Base-by-base conservation (phyloP, 371 early-diverging fungal genomes). In the Saksenaea vasiformis region DNA sequence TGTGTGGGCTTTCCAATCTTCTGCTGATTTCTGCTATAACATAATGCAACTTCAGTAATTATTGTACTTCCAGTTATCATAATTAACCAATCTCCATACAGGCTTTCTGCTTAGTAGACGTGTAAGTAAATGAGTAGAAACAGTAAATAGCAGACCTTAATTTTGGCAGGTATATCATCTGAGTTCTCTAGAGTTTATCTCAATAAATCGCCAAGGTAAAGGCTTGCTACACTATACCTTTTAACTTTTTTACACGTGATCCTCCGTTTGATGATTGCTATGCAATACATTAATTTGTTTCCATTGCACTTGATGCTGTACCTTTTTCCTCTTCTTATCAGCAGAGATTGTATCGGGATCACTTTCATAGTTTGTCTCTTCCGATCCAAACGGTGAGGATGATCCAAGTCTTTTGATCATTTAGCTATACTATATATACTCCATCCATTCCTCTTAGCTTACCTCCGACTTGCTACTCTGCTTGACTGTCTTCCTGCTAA, bases 401-500 rank as follows among this genome's bases (percentile, higher is more conserved):
- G 62, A 62, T 38, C 62, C 62, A 27, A 62, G 53, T 7, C 62
- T 62, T 17, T 35, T 17, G 8, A 15, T 8, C 56, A 8, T 36
- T 47, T 47, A 10, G 22, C 4, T 22, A 22, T 8, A 10, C 24
- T 47, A n/a, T 22, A 44, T 44, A 0, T 44, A 14, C 19, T 19
- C 3, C 22, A 11, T 3, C 10, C 51, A 47, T 47, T 10, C 22
- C 22, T 5, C 7, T 31, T 7, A 2, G 2, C 61, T 65, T 67
- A 85, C 84, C 87, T 76, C 73, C 87, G 67, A 65, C 80, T 86
- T 9, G 87, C 88, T 14, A 85, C 86, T 37, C 91, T 71, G 57
- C 87, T 84, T 1, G 88, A 85, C 15, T 80, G 74, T 66, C 93
- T 74, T 56, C 94, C 90, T 27, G 91, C 85, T 34, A 95, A 69